A percentile compares a stretch with the other conserved stretches of the same genome.
phyloP scores from a whole-genome alignment of 1,139 yeast species.

The Pichia sp. region DNA sequence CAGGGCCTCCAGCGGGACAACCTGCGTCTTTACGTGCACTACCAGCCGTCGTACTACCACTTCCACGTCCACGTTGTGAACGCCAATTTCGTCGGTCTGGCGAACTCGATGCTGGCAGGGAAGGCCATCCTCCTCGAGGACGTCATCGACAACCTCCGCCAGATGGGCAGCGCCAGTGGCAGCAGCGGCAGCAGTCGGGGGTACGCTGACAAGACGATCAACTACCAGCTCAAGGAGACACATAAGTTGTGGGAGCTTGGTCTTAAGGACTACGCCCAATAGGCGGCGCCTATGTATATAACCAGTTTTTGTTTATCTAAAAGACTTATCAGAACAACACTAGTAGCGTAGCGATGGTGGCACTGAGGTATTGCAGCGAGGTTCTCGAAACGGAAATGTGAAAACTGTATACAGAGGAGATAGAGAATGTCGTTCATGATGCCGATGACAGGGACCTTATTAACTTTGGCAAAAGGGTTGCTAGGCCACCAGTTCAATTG shows the following conservation, averaged over 20 bases:
- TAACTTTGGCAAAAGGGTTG: not conserved
- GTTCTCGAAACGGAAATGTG: conserved; percentile 1
- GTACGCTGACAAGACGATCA: conserved; percentile 39
- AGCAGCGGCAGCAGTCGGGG: conserved; percentile 38
- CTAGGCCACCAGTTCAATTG: not conserved
- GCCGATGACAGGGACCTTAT: not conserved
- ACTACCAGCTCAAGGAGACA: conserved; percentile 67
- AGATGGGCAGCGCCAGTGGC: conserved; percentile 38
- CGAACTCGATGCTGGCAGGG: conserved; percentile 69
- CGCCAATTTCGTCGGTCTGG: conserved; percentile 65
- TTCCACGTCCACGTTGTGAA: conserved; percentile 91
- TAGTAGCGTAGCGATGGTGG: not conserved
- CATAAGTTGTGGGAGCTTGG: conserved; percentile 64
- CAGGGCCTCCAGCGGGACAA: conserved; percentile 42
- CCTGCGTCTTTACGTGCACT: conserved; percentile 74
- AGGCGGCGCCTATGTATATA: not conserved
- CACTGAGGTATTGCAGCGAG: not conserved
- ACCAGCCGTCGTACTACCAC: conserved; percentile 95
- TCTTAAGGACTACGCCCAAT: conserved; percentile 22
- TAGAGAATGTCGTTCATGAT: not conserved
- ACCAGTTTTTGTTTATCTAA: not conserved
- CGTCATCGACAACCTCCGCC: conserved; percentile 63
- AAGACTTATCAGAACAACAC: no score
- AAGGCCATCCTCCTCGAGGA: conserved; percentile 81
- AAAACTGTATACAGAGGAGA: not conserved